phyloP scores from a whole-genome alignment of 106 monocot species.

The Cymbidium sinense region DNA sequence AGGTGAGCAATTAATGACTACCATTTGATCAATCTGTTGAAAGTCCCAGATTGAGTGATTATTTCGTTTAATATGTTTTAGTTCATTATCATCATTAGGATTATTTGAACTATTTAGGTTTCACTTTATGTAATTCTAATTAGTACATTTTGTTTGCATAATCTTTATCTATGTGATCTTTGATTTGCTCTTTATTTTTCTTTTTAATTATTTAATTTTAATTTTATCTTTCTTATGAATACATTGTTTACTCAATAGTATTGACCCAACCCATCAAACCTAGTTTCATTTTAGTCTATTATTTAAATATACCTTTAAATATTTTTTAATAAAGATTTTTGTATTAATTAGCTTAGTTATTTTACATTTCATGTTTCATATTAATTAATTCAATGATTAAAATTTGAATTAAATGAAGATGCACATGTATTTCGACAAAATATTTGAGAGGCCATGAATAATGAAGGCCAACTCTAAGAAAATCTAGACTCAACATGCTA shows the following conservation, averaged over 20 bases:
- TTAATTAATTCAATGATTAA: not conserved
- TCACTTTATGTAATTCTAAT: not conserved
- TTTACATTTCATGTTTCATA: not conserved
- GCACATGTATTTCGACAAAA: not conserved
- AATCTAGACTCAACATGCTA: not conserved
- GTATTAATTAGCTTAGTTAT: not conserved
- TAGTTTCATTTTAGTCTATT: not conserved
- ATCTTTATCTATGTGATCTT: too few relatives aligned
- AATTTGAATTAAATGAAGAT: not conserved
- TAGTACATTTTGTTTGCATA: too few relatives aligned
- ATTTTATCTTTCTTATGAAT: too few relatives aligned
- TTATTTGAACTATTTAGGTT: not conserved
- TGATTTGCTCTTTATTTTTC: too few relatives aligned
- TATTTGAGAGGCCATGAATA: not conserved
- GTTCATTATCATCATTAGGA: not conserved
- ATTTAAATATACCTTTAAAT: not conserved
- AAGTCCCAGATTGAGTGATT: not conserved
- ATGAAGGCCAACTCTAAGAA: not conserved
- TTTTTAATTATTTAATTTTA: too few relatives aligned
- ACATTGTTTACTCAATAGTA: too few relatives aligned
- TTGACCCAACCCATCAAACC: not conserved
- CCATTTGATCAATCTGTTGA: not conserved
- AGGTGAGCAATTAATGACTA: slow-evolving; percentile 39
- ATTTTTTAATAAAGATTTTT: not conserved
- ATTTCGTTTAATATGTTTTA: not conserved